These are phyloP conservation scores for Acanthamoeba royreba DNA, from an alignment of 208 protist species.

Conservation along the genomic window DNA sequence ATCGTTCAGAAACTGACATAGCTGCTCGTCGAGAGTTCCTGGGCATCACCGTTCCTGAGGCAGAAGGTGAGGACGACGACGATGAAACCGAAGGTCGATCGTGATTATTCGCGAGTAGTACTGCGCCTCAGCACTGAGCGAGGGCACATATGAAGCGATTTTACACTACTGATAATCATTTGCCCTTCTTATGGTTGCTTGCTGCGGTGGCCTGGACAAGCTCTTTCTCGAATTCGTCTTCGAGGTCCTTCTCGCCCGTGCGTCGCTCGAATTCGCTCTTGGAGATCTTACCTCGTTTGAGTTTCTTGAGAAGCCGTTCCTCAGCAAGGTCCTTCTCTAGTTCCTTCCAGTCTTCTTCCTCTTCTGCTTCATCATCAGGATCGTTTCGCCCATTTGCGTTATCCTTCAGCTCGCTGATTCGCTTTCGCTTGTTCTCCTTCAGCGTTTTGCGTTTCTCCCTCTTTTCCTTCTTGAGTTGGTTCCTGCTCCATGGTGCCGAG, in stretches of 20 bases:
- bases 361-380: not conserved
- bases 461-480: conserved; percentile 35
- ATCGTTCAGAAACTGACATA: too few relatives aligned
- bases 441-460: conserved; percentile 3
- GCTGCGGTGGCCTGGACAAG: not conserved
- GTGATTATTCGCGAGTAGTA: too few relatives aligned
- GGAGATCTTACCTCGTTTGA: conserved; percentile 25
- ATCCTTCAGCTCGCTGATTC: not conserved
- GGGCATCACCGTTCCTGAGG: too few relatives aligned
- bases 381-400: not conserved
- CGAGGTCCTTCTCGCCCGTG: not conserved
- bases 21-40: too few relatives aligned
- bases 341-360: conserved; percentile 6
- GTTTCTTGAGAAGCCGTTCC: conserved; percentile 18
- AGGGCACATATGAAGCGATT: not conserved
- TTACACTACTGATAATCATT: not conserved
- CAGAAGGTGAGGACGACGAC: too few relatives aligned
- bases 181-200: not conserved
- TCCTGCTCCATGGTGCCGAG: conserved; percentile 1
- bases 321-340: conserved; percentile 16
- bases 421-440: not conserved
- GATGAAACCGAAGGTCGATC: too few relatives aligned
- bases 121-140: not conserved
- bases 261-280: conserved; percentile 29
- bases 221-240: not conserved